Evolutionary conservation across 164 flowering plant species (phyloP).

Genomic region (Pachysandra terminalis): DNA sequence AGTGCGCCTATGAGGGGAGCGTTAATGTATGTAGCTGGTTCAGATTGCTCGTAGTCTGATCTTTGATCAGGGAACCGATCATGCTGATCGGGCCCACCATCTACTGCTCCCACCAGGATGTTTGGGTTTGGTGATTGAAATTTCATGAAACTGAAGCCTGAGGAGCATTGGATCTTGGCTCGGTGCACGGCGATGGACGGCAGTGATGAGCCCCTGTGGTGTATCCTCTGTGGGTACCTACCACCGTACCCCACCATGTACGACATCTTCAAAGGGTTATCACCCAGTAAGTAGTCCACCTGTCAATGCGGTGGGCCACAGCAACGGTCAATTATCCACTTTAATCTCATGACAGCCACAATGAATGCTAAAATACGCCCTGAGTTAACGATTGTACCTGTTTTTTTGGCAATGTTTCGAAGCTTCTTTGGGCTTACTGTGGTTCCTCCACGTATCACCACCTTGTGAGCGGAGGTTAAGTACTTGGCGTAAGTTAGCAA

Average conservation of each 20-base stretch:
- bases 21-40: constrained; percentile 80
- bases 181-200: constrained; percentile 70
- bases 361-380: background rate
- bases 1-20: constrained; percentile 81
- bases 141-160: constrained; percentile 52
- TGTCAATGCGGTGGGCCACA: constrained; percentile 12
- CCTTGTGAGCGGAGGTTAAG: constrained; percentile 46
- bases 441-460: constrained; percentile 64
- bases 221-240: constrained; percentile 73
- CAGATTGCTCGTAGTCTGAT: constrained; percentile 78
- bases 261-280: constrained; percentile 83
- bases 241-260: constrained; percentile 94
- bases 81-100: constrained; percentile 77
- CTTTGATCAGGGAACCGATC: constrained; percentile 74
- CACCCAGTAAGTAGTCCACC: constrained; percentile 88
- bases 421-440: constrained; percentile 50
- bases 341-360: background rate
- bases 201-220: constrained; percentile 88
- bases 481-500: constrained; percentile 78
- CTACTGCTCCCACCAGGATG: constrained; percentile 66
- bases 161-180: constrained; percentile 65
- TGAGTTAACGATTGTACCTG: constrained; percentile 38
- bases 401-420: constrained; percentile 55
- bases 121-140: constrained; percentile 74
- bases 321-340: background rate